Evolutionary conservation across 257 asterid species (phyloP).

Genomic region (Forsythia viridissima): DNA sequence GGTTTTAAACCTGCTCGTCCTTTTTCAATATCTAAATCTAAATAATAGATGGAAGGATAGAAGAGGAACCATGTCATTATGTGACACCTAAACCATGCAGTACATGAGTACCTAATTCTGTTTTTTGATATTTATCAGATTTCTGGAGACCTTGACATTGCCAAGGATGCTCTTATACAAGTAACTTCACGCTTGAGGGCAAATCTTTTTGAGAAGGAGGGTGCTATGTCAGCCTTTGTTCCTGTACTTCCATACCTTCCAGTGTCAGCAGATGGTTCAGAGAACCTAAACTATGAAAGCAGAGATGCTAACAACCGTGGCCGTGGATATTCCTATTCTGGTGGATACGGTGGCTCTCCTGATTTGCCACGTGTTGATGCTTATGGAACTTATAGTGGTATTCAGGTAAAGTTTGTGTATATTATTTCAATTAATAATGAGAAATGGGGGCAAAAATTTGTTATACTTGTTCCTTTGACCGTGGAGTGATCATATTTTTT

Average conservation of each 20-base stretch:
- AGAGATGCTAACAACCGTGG: constrained; percentile 72
- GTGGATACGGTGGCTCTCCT: constrained; percentile 60
- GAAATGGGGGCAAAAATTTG: constrained; percentile 5
- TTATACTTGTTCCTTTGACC: constrained; percentile 3
- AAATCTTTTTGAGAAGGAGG: constrained; percentile 87
- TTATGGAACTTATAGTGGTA: constrained; percentile 63
- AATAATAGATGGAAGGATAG: neutral
- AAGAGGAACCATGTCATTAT: neutral
- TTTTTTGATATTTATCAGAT: constrained; percentile 42
- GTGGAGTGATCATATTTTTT: constrained; percentile 1
- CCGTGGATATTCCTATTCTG: constrained; percentile 71
- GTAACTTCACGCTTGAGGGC: constrained; percentile 91
- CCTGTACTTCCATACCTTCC: constrained; percentile 88
- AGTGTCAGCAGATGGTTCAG: constrained; percentile 65
- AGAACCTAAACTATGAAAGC: constrained; percentile 61
- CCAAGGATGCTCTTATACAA: constrained; percentile 89
- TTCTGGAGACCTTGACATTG: constrained; percentile 84
- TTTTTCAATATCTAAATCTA: neutral
- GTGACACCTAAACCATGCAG: neutral
- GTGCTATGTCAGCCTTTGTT: constrained; percentile 64
- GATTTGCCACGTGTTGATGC: constrained; percentile 64
- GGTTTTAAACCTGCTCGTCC: neutral
- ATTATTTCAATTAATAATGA: neutral
- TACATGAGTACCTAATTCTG: neutral
- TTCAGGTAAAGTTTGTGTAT: constrained; percentile 47